Percentiles rank a stretch among this genome's conserved stretches.
phyloP scores from a whole-genome alignment of 148 eudicot species.

The Spergularia marina region DNA sequence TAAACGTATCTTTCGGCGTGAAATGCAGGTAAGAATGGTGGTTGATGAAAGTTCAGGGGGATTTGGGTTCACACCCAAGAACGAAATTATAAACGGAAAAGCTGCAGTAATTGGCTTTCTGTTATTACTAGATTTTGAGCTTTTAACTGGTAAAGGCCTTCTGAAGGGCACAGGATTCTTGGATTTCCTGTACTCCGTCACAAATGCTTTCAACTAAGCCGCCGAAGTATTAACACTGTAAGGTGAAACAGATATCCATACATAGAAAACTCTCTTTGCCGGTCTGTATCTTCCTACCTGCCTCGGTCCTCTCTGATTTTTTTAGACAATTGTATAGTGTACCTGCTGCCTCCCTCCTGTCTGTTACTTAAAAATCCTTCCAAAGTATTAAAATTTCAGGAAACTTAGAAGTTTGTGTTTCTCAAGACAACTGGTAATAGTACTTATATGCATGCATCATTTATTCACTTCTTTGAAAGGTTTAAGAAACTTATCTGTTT shows the following conservation, averaged over 20 bases:
- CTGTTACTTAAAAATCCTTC: no score
- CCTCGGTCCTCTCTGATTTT: no score
- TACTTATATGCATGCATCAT: no score
- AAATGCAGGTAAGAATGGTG: constrained; percentile 77
- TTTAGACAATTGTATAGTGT: no score
- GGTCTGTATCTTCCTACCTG: no score
- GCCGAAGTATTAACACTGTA: background rate
- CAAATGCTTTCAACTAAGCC: constrained; percentile 68
- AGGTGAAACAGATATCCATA: background rate
- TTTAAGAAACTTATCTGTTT: no score
- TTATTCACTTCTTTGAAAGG: no score
- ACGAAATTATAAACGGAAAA: constrained; percentile 86
- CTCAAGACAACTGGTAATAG: no score
- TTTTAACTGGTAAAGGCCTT: constrained; percentile 89
- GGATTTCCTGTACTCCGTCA: constrained; percentile 78
- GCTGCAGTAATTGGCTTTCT: constrained; percentile 94
- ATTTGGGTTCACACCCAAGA: constrained; percentile 75
- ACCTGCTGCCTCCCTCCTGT: no score
- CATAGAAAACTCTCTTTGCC: no score
- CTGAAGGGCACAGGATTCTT: constrained; percentile 96
- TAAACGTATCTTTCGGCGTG: background rate
- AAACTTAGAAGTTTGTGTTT: no score
- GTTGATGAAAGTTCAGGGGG: constrained; percentile 73
- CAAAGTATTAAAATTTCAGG: no score
- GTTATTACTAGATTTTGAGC: constrained; percentile 84